Percentiles rank a stretch among this genome's conserved stretches.
Evolutionary conservation across 2,329 filamentous ascomycete species (phyloP).

Genomic region (Venturia asperata): DNA sequence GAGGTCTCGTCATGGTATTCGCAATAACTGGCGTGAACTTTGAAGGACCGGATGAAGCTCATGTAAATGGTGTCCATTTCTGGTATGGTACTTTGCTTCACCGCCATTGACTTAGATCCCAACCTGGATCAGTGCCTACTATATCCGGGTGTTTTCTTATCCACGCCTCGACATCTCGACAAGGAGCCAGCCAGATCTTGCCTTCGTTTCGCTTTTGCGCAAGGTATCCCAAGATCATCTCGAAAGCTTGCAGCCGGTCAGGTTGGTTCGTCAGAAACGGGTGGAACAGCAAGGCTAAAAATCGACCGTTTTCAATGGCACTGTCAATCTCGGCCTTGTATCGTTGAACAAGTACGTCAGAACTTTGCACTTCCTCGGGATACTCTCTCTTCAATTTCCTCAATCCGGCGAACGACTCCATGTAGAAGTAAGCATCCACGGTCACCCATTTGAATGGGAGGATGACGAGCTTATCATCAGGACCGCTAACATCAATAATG

Average conservation of each 20-base stretch:
- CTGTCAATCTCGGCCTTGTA: constrained; percentile 27
- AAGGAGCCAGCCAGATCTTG: constrained; percentile 27
- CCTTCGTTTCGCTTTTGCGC: constrained; percentile 25
- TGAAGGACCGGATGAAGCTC: too few relatives aligned
- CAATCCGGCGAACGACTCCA: constrained; percentile 27
- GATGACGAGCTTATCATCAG: constrained; percentile 23
- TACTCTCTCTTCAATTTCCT: constrained; percentile 26
- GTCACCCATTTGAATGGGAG: constrained; percentile 28
- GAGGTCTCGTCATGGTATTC: too few relatives aligned
- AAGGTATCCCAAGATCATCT: constrained; percentile 26
- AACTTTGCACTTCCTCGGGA: constrained; percentile 22
- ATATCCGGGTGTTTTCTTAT: constrained; percentile 23
- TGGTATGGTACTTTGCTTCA: constrained; percentile 13
- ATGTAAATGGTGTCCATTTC: neutral
- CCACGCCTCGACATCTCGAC: constrained; percentile 27
- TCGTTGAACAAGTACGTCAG: constrained; percentile 23
- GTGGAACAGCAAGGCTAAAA: constrained; percentile 29
- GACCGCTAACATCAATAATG: constrained; percentile 20
- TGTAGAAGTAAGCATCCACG: constrained; percentile 31
- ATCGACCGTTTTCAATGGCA: constrained; percentile 26
- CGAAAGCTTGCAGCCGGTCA: constrained; percentile 26
- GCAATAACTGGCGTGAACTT: too few relatives aligned
- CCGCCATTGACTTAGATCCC: constrained; percentile 29
- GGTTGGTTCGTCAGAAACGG: constrained; percentile 27
- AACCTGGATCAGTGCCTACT: constrained; percentile 27